Percentiles rank a stretch among this genome's conserved stretches.
Evolutionary conservation across 2,329 filamentous ascomycete species (phyloP).

Genomic region (Clarireedia sp.): DNA sequence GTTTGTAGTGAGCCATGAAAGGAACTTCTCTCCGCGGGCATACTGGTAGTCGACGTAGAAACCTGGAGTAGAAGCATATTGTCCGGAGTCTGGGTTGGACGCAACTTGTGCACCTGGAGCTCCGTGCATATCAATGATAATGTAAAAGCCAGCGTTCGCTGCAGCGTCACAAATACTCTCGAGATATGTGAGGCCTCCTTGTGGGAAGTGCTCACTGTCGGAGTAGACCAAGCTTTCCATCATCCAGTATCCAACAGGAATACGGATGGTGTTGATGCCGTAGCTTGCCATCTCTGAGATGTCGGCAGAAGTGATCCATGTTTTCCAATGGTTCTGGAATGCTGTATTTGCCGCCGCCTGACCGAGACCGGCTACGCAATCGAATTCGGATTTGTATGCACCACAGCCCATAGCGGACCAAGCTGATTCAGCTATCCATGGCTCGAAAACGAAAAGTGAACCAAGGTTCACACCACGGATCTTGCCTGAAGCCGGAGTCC

Average conservation of each 20-base stretch:
- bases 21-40: slow-evolving; percentile 43
- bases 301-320: slow-evolving; percentile 40
- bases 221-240: slow-evolving; percentile 36
- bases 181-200: slow-evolving; percentile 38
- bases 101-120: slow-evolving; percentile 38
- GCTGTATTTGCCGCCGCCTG: slow-evolving; percentile 36
- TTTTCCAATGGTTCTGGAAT: slow-evolving; percentile 39
- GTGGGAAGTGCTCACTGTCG: slow-evolving; percentile 39
- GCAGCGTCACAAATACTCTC: slow-evolving; percentile 38
- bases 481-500: slow-evolving; percentile 25
- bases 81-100: slow-evolving; percentile 34
- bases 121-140: slow-evolving; percentile 43
- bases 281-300: slow-evolving; percentile 36
- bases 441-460: slow-evolving; percentile 40
- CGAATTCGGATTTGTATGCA: slow-evolving; percentile 35
- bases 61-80: slow-evolving; percentile 31
- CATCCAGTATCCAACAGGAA: slow-evolving; percentile 45
- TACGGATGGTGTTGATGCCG: slow-evolving; percentile 41
- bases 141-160: slow-evolving; percentile 36
- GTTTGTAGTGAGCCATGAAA: slow-evolving; percentile 46
- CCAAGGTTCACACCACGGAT: slow-evolving; percentile 44
- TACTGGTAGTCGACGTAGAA: slow-evolving; percentile 53
- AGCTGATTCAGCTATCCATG: slow-evolving; percentile 36
- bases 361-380: slow-evolving; percentile 39
- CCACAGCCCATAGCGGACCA: slow-evolving; percentile 41